Evolutionary conservation across 1,284 basidiomycete species (phyloP), one percentile per base, ranked within the genome.

Genomic region (Gymnopus androsaceus): DNA sequence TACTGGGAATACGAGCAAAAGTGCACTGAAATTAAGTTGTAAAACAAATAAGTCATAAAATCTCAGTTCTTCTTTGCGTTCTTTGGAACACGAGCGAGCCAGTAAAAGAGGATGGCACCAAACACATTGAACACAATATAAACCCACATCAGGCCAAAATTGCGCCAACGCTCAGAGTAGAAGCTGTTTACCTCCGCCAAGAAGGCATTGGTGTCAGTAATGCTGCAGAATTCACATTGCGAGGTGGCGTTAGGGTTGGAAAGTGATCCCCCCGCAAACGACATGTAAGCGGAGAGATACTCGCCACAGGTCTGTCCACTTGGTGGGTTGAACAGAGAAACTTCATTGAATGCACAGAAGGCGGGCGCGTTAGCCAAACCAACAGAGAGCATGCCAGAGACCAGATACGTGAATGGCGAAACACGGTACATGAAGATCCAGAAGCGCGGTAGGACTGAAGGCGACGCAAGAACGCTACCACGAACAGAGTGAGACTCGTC

Each of bases 371-470:
- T 61, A 66, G 34, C 64, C 52, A 57, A 69, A 58, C 37, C 62
- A 56, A 19, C 74, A 69, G 45, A 72, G 3, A 77, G 55, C 40
- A 78, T 56, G 11, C 69, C 75, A 49, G 73, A 72, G 47, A 84
- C 77, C 40, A 87, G 72, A 64, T 87, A 88, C 7, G 87, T 90
- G 71, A 85, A 92, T 0, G 91, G 91, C 2, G 88, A 89, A 4
- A 90, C 69, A 48, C 79, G 80, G 71, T 92, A 86, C 81, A 61
- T 74, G 72, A 56, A 51, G 7, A 50, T 63, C 88, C 88, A 91
- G 83, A 87, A 90, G 3, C 83, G 82, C 7, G 90, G 80, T 25
- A 76, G 69, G 14, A 71, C 63, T 68, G 70, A 84, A 0, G 84
- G 83, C 3, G 55, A 37, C 61, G 84, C 84, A 31, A 85, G 58